Evolutionary conservation across 2,329 filamentous ascomycete species (phyloP).

Genomic region (Fusarium verrucosum): DNA sequence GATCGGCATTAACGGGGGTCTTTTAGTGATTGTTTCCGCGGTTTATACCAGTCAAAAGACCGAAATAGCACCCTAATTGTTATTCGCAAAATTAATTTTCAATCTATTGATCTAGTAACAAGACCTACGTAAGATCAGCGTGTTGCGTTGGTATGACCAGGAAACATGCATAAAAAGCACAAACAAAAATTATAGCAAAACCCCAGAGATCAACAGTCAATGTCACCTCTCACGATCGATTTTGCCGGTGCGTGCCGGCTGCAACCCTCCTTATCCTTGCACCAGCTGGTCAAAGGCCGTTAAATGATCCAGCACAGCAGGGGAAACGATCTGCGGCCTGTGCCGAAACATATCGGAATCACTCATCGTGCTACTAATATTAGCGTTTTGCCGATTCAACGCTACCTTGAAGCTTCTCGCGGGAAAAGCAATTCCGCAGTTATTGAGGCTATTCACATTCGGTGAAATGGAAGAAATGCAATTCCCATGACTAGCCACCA

Average conservation of each 20-base stretch:
- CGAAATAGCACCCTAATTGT: neutral
- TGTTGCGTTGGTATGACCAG: neutral
- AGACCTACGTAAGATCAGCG: no score
- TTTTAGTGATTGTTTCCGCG: neutral
- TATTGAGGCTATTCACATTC: neutral
- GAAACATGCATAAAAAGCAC: neutral
- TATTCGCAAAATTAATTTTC: neutral
- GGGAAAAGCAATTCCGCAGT: neutral
- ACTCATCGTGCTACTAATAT: neutral
- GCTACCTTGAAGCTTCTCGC: neutral
- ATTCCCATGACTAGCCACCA: neutral
- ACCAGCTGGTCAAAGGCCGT: neutral
- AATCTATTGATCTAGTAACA: neutral
- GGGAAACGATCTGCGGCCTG: conserved; percentile 5
- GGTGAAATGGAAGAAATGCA: conserved; percentile 2
- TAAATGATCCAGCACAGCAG: neutral
- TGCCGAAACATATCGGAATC: conserved; percentile 22
- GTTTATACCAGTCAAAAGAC: neutral
- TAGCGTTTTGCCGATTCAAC: neutral
- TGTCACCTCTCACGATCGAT: conserved; percentile 13
- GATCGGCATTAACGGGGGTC: conserved; percentile 23
- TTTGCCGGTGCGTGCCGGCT: no score
- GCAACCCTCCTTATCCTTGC: conserved; percentile 10
- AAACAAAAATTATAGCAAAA: neutral
- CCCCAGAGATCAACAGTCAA: neutral